A percentile compares a stretch with the other conserved stretches of the same genome.
Conservation (phyloP, 2,329 filamentous ascomycete species). For the Helotiales sp. region DNA sequence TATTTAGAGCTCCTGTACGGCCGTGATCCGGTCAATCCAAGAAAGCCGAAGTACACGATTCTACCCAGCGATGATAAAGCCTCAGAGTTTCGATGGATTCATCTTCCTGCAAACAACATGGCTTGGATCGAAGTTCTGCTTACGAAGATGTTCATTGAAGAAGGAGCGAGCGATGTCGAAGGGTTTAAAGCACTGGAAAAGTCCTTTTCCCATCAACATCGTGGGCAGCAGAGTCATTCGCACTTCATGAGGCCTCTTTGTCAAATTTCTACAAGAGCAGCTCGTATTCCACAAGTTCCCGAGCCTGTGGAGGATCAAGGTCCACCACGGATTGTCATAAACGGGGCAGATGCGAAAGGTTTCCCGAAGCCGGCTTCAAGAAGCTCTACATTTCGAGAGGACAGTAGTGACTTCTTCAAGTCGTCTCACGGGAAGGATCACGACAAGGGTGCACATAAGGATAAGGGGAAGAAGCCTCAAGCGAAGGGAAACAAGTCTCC, state of each 20-base stretch:
- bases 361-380: constrained; percentile 25
- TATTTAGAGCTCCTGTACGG: constrained; percentile 34
- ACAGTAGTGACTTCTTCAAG: constrained; percentile 24
- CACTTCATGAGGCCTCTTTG: constrained; percentile 40
- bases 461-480: constrained; percentile 30
- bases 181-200: constrained; percentile 38
- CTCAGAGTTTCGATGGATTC: constrained; percentile 37
- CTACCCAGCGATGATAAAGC: constrained; percentile 34
- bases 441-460: constrained; percentile 28
- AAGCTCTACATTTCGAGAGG: constrained; percentile 23
- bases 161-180: constrained; percentile 37
- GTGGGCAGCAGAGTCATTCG: constrained; percentile 37
- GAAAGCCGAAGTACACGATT: constrained; percentile 34
- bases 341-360: constrained; percentile 17
- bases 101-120: constrained; percentile 40
- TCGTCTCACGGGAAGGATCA: constrained; percentile 13
- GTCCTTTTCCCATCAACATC: constrained; percentile 38
- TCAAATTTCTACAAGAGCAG: constrained; percentile 33
- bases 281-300: constrained; percentile 13
- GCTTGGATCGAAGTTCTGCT: constrained; percentile 38
- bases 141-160: constrained; percentile 38
- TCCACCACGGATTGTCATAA: constrained; percentile 34
- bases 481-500: constrained; percentile 35
- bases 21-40: constrained; percentile 31
- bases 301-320: constrained; percentile 21